These are phyloP conservation scores for Yamadazyma diospyri DNA, from an alignment of 1,139 yeast species.

Conservation along the genomic window DNA sequence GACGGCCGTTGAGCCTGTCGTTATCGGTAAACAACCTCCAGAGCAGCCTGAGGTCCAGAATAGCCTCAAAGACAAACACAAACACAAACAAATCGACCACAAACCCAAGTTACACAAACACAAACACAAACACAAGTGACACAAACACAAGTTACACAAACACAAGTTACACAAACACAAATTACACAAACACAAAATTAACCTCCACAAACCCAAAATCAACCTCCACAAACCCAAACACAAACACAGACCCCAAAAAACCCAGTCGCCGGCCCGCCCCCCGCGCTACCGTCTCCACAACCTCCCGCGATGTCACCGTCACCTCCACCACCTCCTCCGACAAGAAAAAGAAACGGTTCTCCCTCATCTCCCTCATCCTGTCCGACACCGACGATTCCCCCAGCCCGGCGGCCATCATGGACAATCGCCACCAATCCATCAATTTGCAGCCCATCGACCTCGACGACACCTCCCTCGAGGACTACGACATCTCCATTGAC, in stretches of 20 bases:
- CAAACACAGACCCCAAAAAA: slow-evolving; percentile 1
- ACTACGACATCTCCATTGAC: slow-evolving; percentile 3
- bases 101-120: too few relatives aligned
- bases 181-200: slow-evolving; percentile 1
- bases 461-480: slow-evolving; percentile 6
- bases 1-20: slow-evolving; percentile 17
- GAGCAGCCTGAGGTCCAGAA: not conserved
- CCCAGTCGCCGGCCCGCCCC: too few relatives aligned
- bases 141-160: not conserved
- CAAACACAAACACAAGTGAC: slow-evolving; percentile 1
- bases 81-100: too few relatives aligned
- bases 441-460: slow-evolving; percentile 7
- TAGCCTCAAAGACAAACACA: too few relatives aligned
- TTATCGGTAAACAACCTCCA: slow-evolving; percentile 14
- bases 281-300: not conserved
- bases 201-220: not conserved
- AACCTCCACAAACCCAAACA: not conserved
- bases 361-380: slow-evolving; percentile 6
- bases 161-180: slow-evolving; percentile 1
- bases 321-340: not conserved
- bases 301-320: not conserved
- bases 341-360: slow-evolving; percentile 6
- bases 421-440: slow-evolving; percentile 2
- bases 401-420: slow-evolving; percentile 3
- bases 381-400: slow-evolving; percentile 2